These are phyloP conservation scores for Henckelia pumila DNA, from an alignment of 257 asterid species.

Conservation along the genomic window DNA sequence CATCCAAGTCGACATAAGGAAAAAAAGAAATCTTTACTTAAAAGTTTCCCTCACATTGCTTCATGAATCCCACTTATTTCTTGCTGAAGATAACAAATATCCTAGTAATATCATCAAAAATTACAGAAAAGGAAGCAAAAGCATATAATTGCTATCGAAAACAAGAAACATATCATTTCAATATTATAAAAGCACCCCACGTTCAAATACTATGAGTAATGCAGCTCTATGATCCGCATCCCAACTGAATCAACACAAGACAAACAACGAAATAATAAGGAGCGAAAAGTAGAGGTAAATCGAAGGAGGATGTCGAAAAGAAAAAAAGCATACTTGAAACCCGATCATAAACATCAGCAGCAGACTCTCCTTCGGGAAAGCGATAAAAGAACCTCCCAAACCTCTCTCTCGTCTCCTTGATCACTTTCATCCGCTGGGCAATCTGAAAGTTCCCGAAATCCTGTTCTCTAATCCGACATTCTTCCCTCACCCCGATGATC, in stretches of 20 bases:
- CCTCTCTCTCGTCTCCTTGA: constrained; percentile 80
- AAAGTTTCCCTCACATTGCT: neutral
- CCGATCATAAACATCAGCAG: constrained; percentile 90
- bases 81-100: neutral
- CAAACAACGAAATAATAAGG: neutral
- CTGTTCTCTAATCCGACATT: constrained; percentile 87
- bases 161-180: too few species aligned
- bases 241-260: too few species aligned
- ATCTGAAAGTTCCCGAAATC: constrained; percentile 97
- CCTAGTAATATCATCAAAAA: neutral
- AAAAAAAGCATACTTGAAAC: constrained; percentile 60
- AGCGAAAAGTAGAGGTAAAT: neutral
- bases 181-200: too few species aligned
- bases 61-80: neutral
- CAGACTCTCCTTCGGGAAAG: constrained; percentile 92
- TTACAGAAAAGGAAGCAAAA: neutral
- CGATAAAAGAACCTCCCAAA: constrained; percentile 88
- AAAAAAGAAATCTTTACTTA: too few species aligned
- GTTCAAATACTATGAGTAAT: too few species aligned
- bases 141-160: neutral
- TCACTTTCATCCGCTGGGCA: constrained; percentile 71
- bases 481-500: constrained; percentile 78
- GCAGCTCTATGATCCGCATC: too few species aligned
- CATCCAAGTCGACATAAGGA: neutral
- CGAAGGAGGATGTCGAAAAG: neutral